phyloP scores from a whole-genome alignment of 257 asterid species.

The Forsythia suspensa region DNA sequence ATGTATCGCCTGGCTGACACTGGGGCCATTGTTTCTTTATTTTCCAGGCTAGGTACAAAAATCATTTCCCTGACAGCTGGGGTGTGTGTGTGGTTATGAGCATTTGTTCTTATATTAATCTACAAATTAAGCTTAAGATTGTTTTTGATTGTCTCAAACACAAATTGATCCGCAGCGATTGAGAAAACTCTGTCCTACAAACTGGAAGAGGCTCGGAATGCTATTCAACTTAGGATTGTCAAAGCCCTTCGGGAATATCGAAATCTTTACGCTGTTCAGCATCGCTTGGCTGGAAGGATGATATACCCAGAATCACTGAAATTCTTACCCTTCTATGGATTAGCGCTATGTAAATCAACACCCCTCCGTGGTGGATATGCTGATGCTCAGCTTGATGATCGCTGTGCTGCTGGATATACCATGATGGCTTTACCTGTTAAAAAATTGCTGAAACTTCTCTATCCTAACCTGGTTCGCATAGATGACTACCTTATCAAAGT shows the following conservation, averaged over 20 bases:
- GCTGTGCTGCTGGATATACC: conserved; percentile 69
- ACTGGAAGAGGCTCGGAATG: conserved; percentile 85
- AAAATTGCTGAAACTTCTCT: conserved; percentile 73
- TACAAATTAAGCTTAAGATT: neutral
- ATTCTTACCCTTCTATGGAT: conserved; percentile 60
- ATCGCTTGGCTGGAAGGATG: conserved; percentile 84
- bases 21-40: conserved; percentile 78
- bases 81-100: neutral
- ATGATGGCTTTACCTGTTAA: conserved; percentile 81
- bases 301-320: conserved; percentile 89
- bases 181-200: conserved; percentile 85
- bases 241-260: conserved; percentile 92
- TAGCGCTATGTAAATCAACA: conserved; percentile 72
- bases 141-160: conserved; percentile 1
- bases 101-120: conserved; percentile 1
- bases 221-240: conserved; percentile 72
- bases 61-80: conserved; percentile 1
- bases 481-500: conserved; percentile 67
- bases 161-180: conserved; percentile 63
- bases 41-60: conserved; percentile 86
- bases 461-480: conserved; percentile 64
- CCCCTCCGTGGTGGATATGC: conserved; percentile 90
- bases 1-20: conserved; percentile 96
- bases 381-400: conserved; percentile 78
- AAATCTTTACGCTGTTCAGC: conserved; percentile 91